Evolutionary conservation across 441 rosid genomes (phyloP), one percentile per base, ranked within the genome.

Genomic region (Cnidoscolus chayamansa): DNA sequence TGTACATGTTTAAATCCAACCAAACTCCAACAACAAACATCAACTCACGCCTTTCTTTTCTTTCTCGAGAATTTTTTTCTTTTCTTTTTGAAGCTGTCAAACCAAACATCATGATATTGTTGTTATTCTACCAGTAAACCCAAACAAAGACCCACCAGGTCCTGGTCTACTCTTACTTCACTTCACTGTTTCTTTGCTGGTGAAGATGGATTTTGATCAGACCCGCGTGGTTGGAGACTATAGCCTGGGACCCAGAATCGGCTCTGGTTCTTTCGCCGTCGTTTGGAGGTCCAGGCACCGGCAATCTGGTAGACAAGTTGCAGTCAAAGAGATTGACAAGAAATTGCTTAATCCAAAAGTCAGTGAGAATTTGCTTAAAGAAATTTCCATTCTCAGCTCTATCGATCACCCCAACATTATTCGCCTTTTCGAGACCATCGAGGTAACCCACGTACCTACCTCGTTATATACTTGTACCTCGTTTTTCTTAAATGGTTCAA

Each of bases 341-440:
- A 87, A 83, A 73, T 75, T 74, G 58, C 86, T 92, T 25, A 81
- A 79, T 82, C 82, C 89, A 11, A 92, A 88, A 84, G 82, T 92
- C 47, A 81, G 86, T 67, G 91, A 89, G 54, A 90, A 80, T 83
- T 82, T 92, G 72, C 78, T 83, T 25, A 90, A 86, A 60, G 97
- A 92, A 81, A 86, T 92, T 83, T 86, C 89, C 25, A 88, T 88
- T 67, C 94, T 92, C 51, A 86, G 92, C 47, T 88, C 96, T 20
- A 89, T 90, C 67, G 67, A 82, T 85, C 97, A 92, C 71, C 97
- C 97, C 63, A 91, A 89, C 72, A 88, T 91, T 72, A 83, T 90
- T 73, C 86, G 86, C 47, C 86, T 92, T 51, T 85, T 84, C 30
- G 90, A 92, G 78, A 84, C 88, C 13, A 74, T 87, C 69, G 84